These are phyloP conservation scores for Funneliformis geosporum DNA, from an alignment of 192 early-diverging fungal species.

Conservation along the genomic window DNA sequence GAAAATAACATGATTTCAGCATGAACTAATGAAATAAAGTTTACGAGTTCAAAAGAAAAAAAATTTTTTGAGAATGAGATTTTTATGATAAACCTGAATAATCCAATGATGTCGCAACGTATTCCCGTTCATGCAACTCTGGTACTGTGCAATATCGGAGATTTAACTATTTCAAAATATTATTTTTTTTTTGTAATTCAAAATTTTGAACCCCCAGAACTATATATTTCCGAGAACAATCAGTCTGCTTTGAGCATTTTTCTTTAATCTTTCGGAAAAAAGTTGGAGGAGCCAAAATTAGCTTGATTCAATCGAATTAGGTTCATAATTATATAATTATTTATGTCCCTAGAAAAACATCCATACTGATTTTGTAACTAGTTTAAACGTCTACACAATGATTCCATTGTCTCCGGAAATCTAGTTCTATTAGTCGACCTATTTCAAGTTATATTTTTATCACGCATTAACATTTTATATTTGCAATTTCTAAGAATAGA, in stretches of 20 bases:
- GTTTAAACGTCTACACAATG: neutral
- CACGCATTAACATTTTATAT: too few relatives aligned
- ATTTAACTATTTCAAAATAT: neutral
- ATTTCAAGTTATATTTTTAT: neutral
- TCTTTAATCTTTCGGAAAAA: neutral
- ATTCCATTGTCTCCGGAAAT: neutral
- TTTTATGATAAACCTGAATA: too few relatives aligned
- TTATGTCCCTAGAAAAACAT: neutral
- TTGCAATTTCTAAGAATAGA: too few relatives aligned
- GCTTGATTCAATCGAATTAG: neutral
- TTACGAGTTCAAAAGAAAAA: neutral
- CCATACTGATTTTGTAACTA: neutral
- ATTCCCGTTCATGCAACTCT: too few relatives aligned
- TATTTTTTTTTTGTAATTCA: too few relatives aligned
- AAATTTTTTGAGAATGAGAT: too few relatives aligned
- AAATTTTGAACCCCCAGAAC: too few relatives aligned
- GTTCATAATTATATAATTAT: too few relatives aligned
- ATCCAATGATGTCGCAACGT: too few relatives aligned
- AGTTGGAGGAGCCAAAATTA: neutral
- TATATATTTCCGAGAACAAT: too few relatives aligned
- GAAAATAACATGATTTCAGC: neutral
- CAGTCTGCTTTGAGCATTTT: neutral
- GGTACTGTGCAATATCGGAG: neutral
- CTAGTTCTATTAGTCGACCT: neutral
- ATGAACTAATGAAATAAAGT: neutral